These are phyloP conservation scores for Trypanosoma congolense DNA, from an alignment of 208 protist species.

Conservation along the genomic window DNA sequence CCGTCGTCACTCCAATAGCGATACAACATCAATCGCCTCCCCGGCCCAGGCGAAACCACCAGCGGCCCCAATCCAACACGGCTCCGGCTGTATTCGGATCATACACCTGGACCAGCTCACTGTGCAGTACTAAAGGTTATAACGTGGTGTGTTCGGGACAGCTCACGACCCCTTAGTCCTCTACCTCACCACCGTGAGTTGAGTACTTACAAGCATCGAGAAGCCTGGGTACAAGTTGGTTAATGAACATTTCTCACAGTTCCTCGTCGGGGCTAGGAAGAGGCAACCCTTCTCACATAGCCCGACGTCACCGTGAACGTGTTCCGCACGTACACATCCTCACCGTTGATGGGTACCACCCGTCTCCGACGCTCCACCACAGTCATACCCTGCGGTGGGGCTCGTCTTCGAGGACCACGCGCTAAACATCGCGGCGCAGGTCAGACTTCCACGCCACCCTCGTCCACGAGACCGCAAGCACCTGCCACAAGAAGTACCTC, in stretches of 20 bases:
- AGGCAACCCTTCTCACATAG: slow-evolving; percentile 44
- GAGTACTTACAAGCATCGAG: slow-evolving; percentile 40
- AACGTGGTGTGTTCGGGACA: slow-evolving; percentile 33
- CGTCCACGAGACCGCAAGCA: slow-evolving; percentile 35
- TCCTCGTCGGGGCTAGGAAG: slow-evolving; percentile 69
- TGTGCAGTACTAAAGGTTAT: slow-evolving; percentile 91
- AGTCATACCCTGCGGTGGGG: slow-evolving; percentile 88
- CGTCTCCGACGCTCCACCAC: slow-evolving; percentile 85
- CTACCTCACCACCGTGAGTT: slow-evolving; percentile 18
- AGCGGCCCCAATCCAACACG: slow-evolving; percentile 77
- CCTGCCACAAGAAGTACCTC: slow-evolving; percentile 70
- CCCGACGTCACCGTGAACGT: slow-evolving; percentile 71
- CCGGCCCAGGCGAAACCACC: slow-evolving; percentile 52
- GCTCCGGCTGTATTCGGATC: slow-evolving; percentile 81
- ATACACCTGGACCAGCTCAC: slow-evolving; percentile 92
- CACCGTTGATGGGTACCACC: slow-evolving; percentile 89
- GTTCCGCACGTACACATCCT: slow-evolving; percentile 96
- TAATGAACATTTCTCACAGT: slow-evolving; percentile 76
- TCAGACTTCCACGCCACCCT: slow-evolving; percentile 8
- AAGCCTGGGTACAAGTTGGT: slow-evolving; percentile 39
- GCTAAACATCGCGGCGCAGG: slow-evolving; percentile 93
- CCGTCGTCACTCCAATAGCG: slow-evolving; percentile 80
- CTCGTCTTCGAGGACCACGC: slow-evolving; percentile 85
- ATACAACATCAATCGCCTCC: slow-evolving; percentile 81
- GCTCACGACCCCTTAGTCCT: no score